Percentiles rank a stretch among this genome's conserved stretches.
Evolutionary conservation across 1,139 yeast species (phyloP).

Genomic region (Arxiozyma slooffiae): DNA sequence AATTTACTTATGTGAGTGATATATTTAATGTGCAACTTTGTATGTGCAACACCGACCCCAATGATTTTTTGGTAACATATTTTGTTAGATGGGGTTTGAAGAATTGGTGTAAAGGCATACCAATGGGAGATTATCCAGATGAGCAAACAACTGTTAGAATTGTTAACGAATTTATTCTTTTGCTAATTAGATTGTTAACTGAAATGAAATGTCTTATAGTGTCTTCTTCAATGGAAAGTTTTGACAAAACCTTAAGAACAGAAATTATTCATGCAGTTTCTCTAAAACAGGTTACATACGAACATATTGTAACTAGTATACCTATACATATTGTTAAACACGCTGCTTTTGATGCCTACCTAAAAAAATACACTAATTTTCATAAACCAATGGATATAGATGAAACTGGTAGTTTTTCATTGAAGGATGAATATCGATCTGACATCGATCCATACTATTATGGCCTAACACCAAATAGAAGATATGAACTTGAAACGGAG

Average conservation of each 20-base stretch:
- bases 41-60: constrained; percentile 48
- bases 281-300: constrained; percentile 61
- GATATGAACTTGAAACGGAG: constrained; percentile 59
- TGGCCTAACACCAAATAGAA: constrained; percentile 64
- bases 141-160: constrained; percentile 44
- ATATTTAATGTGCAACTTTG: constrained; percentile 62
- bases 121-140: constrained; percentile 34
- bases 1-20: constrained; percentile 72
- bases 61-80: constrained; percentile 49
- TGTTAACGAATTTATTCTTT: constrained; percentile 70
- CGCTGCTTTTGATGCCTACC: constrained; percentile 60
- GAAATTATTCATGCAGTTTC: constrained; percentile 76
- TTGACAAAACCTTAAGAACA: constrained; percentile 43
- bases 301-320: constrained; percentile 56
- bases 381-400: constrained; percentile 54
- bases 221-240: constrained; percentile 41
- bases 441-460: constrained; percentile 73
- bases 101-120: constrained; percentile 41
- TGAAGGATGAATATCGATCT: constrained; percentile 48
- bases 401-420: constrained; percentile 59
- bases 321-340: constrained; percentile 71
- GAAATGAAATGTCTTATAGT: constrained; percentile 57
- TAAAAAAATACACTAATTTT: constrained; percentile 52
- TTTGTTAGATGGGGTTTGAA: constrained; percentile 59
- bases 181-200: constrained; percentile 57